Conservation (phyloP, 2,329 filamentous ascomycete genomes). For the Alternaria gaisen region DNA sequence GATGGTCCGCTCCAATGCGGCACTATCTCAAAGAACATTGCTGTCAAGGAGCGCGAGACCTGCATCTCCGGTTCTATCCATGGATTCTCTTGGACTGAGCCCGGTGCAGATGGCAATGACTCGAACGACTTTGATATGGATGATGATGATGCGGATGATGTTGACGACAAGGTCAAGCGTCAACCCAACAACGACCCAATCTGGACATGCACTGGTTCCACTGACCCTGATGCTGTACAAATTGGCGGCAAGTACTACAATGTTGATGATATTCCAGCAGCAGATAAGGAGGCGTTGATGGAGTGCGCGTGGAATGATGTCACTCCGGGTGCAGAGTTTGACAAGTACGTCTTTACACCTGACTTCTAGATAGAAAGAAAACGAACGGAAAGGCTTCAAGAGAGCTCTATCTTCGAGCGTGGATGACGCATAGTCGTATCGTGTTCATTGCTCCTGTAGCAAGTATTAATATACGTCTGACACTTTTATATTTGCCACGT, state of each 20-base stretch:
- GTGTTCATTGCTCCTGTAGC: no score
- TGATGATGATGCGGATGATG: neutral
- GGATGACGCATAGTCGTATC: no score
- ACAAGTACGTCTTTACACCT: neutral
- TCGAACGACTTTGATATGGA: neutral
- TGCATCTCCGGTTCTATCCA: neutral
- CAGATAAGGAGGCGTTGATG: neutral
- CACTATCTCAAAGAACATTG: neutral
- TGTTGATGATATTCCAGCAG: neutral
- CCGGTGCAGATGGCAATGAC: neutral
- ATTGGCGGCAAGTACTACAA: neutral
- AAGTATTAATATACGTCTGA: no score
- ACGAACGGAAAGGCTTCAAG: no score
- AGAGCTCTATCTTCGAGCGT: no score
- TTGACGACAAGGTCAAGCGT: neutral
- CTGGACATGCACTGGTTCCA: neutral
- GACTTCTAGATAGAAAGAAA: neutral
- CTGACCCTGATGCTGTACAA: neutral
- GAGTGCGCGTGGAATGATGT: neutral
- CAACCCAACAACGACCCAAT: neutral
- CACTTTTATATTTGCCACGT: no score
- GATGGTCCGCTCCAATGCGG: constrained; percentile 7
- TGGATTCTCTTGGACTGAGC: constrained; percentile 4
- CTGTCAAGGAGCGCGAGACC: neutral
- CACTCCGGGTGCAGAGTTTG: neutral